Base-by-base conservation (phyloP, 2,329 filamentous ascomycete genomes). In the Orbilia javanica region DNA sequence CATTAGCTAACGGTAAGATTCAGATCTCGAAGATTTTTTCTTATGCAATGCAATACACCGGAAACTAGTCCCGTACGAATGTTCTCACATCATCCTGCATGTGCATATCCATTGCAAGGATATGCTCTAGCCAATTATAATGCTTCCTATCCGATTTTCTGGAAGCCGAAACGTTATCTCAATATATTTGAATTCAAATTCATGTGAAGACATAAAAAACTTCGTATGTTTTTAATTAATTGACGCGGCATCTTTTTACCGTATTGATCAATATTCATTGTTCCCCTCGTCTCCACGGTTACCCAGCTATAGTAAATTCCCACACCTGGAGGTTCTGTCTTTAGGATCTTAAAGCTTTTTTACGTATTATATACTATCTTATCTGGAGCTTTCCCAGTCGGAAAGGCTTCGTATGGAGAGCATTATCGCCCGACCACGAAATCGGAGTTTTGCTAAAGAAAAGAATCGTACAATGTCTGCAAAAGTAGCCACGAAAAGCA, bases 301-400 rank as follows among this genome's bases (percentile, higher is more conserved):
- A 13, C 20, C n/a, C 20, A 11, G 20, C 34, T n/a, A 42, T n/a
- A 27, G 36, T 13, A 39, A 46, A 50, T 13, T 13, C 8, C 1
- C 42, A 46, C 25, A 15, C 10, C 25, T 22, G 55, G 20, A 27
- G 15, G 4, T 20, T 60, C 10, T 60, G 20, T 29, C 31, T 60
- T 42, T 5, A n/a, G 15, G n/a, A 20, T 4, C 8, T 10, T 20
- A 2, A 7, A 57, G 29, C 25, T 36, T 25, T 34, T 31, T 50
- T 64, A 64, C 22, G 34, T 64, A 39, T 39, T 39, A 39, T 15
- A 48, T 46, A 31, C 25, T 48, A 64, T 64, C 42, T 64, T 64
- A 29, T 64, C 29, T 48, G 15, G 39, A 64, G 42, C 29, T 22
- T 25, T 63, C 60, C 60, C 22, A 20, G 29, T 20, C 42, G n/a